Percentiles rank a stretch among this genome's conserved stretches.
phyloP scores from a whole-genome alignment of 192 early-diverging fungal genomes.

The Coemansia sp. region DNA sequence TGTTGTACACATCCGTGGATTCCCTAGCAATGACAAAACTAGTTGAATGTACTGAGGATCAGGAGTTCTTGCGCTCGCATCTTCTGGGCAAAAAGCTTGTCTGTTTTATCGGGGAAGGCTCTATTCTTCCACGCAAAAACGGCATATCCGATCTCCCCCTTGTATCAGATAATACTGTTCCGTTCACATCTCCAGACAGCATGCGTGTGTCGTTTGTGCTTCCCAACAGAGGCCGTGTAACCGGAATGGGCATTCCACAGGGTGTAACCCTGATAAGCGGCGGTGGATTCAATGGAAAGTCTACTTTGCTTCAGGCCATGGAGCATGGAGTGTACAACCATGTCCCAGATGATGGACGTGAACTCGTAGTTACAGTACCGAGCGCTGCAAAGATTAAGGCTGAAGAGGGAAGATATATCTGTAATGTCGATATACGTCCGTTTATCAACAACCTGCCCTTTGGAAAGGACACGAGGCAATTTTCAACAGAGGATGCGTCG shows the following conservation, averaged over 20 bases:
- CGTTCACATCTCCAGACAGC: slow-evolving; percentile 43
- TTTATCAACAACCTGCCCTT: slow-evolving; percentile 60
- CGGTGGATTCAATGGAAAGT: slow-evolving; percentile 63
- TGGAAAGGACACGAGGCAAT: slow-evolving; percentile 42
- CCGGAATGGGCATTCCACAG: slow-evolving; percentile 54
- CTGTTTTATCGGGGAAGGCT: slow-evolving; percentile 56
- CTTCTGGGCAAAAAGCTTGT: slow-evolving; percentile 38
- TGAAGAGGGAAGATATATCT: slow-evolving; percentile 58
- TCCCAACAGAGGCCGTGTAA: slow-evolving; percentile 53
- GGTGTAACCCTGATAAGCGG: slow-evolving; percentile 59
- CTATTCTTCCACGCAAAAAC: slow-evolving; percentile 55
- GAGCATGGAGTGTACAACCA: slow-evolving; percentile 61
- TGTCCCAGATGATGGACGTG: slow-evolving; percentile 59
- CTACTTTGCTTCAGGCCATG: slow-evolving; percentile 59
- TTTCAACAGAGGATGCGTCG: slow-evolving; percentile 55
- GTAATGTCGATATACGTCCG: slow-evolving; percentile 52
- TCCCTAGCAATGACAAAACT: slow-evolving; percentile 19
- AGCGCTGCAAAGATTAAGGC: slow-evolving; percentile 51
- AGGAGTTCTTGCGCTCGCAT: slow-evolving; percentile 47
- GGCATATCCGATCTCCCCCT: slow-evolving; percentile 57
- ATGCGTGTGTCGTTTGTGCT: slow-evolving; percentile 43
- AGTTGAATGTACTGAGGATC: slow-evolving; percentile 56
- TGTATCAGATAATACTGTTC: slow-evolving; percentile 13
- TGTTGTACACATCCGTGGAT: slow-evolving; percentile 33
- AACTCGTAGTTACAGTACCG: slow-evolving; percentile 50